Evolutionary conservation across 116 monocot genomes (phyloP), one percentile per base, ranked within the genome.

Genomic region (Posidonia oceanica): DNA sequence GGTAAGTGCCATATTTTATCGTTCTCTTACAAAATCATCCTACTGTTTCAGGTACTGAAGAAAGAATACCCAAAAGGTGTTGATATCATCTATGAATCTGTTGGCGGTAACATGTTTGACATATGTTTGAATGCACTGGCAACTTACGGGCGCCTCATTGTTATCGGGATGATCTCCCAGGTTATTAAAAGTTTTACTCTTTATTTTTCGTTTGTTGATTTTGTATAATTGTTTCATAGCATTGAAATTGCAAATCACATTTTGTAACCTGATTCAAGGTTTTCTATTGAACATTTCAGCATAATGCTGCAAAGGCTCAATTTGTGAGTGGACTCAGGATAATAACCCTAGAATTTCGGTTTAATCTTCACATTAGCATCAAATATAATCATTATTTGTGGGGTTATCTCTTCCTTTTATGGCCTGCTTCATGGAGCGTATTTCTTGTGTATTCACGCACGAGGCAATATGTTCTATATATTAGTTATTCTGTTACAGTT

Each of bases 131-230:
- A 93, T 82, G 93, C 98, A 36, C 75, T 98, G 48, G 87, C 98
- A 71, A 70, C 82, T 63, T 74, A 84, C 83, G 98, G 98, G 63
- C 80, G 90, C 22, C 85, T 98, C 4, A 78, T 98, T 72, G 82
- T 98, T 16, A 98, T 98, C 59, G 98, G 98, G 73, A 98, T 98
- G 98, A 86, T 97, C 2, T 97, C 97, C 75, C 97, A 97, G 97
- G 92, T 97, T 42, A 29, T 29, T 29, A 29, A 21, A 1, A 2
- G 29, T 69, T 70, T 70, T 3, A 21, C 17, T 20, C 5, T 57
- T 42, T 67, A 16, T 14, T 41, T 29, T 56, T 69, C 39, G 39
- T 0, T 65, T 65, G 36, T 17, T 65, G 18, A 65, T 14, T 17
- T 39, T 42, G 29, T 0, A 29, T 29, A 42, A 37, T 17, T 65